A percentile compares a stretch with the other conserved stretches of the same genome.
Conservation (phyloP, 108 stramenopile genomes). For the Cyclostephanos tholiformis region DNA sequence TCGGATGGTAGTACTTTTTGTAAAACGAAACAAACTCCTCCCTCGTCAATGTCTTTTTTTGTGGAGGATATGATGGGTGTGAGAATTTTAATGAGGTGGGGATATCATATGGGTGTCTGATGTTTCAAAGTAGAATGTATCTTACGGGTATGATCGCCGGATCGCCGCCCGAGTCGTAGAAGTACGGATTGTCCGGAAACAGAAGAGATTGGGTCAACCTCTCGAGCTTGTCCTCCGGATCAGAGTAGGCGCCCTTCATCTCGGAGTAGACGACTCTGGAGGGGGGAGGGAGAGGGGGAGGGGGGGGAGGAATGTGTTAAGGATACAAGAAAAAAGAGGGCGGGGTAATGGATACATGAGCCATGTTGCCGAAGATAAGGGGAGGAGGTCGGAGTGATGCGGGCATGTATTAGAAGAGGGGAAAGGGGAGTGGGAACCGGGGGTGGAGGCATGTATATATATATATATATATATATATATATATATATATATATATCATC, state of each 20-base stretch:
- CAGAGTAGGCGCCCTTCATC: slow-evolving; percentile 92
- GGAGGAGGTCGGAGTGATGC: too few species aligned
- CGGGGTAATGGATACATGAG: neutral
- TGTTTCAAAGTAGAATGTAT: too few species aligned
- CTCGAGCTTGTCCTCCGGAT: slow-evolving; percentile 77
- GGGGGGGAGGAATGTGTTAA: too few species aligned
- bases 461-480: too few species aligned
- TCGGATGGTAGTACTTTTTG: slow-evolving; percentile 88
- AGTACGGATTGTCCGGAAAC: slow-evolving; percentile 89
- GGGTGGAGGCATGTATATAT: too few species aligned
- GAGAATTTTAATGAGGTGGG: too few species aligned
- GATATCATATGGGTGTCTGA: too few species aligned
- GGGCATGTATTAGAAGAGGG: neutral
- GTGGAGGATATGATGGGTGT: too few species aligned
- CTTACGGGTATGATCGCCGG: slow-evolving; percentile 73
- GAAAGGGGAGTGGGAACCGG: neutral
- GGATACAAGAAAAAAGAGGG: too few species aligned
- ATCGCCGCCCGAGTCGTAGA: slow-evolving; percentile 87
- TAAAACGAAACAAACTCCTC: slow-evolving; percentile 90
- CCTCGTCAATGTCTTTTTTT: slow-evolving; percentile 54
- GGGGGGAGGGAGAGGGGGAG: neutral
- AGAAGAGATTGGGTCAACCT: slow-evolving; percentile 74
- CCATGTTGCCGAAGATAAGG: neutral
- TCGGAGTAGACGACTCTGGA: slow-evolving; percentile 84
- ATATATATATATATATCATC: too few species aligned